A percentile compares a stretch with the other conserved stretches of the same genome.
phyloP scores from a whole-genome alignment of 371 early-diverging fungal species.

The Haplosporangium sp. region DNA sequence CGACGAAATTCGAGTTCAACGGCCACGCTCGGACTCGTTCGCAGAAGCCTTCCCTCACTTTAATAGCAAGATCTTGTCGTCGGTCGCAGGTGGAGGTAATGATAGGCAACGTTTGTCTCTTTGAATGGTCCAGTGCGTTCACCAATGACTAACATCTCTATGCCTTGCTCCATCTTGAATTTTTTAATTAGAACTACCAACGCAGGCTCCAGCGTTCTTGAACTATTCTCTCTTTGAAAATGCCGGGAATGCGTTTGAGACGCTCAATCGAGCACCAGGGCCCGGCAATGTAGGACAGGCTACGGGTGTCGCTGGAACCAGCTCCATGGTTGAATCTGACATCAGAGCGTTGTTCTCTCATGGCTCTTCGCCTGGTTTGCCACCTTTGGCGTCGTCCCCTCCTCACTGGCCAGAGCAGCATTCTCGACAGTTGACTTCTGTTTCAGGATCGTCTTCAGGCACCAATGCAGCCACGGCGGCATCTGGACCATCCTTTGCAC shows the following conservation, averaged over 20 bases:
- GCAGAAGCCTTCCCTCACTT: constrained; percentile 55
- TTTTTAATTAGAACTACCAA: constrained; percentile 19
- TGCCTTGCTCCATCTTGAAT: not conserved
- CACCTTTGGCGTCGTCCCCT: constrained; percentile 37
- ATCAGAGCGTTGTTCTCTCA: constrained; percentile 45
- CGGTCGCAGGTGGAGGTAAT: constrained; percentile 45
- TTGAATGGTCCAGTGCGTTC: not conserved
- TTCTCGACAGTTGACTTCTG: constrained; percentile 33
- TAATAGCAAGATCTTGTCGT: constrained; percentile 53
- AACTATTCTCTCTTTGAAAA: constrained; percentile 50
- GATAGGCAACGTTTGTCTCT: too few relatives aligned
- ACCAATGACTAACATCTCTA: not conserved
- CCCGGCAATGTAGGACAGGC: constrained; percentile 11
- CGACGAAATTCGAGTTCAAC: constrained; percentile 44
- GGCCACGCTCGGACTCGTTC: constrained; percentile 53
- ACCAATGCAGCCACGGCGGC: not conserved
- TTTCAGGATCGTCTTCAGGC: constrained; percentile 23
- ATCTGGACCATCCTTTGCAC: constrained; percentile 16
- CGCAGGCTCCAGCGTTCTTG: constrained; percentile 31
- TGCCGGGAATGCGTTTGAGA: constrained; percentile 50
- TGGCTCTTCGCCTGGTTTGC: constrained; percentile 24
- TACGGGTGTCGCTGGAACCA: constrained; percentile 6
- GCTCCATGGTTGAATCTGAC: constrained; percentile 39
- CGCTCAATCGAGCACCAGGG: constrained; percentile 16
- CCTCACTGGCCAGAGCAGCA: constrained; percentile 51